Base-by-base conservation (phyloP, 2,329 filamentous ascomycete species). In the Pseudogymnoascus sp. region DNA sequence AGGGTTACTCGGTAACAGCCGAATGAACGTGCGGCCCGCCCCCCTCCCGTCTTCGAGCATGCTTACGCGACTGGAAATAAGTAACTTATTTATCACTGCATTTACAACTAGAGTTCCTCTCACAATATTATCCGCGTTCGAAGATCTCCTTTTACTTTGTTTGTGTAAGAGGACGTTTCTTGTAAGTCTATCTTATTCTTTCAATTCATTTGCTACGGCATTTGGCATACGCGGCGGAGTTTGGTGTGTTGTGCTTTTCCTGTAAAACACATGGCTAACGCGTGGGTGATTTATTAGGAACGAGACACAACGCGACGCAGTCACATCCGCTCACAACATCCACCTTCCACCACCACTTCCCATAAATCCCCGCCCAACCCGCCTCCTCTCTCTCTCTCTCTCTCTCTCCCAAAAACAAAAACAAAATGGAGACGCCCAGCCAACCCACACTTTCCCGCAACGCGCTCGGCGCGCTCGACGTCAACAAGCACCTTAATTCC, bases 381-480 rank as follows among this genome's bases (percentile, higher is more conserved):
- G 4, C 21, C 21, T 23, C 21, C 21, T 23, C 2, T 23, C 4
- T 23, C 21, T 23, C 21, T 23, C 21, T 23, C 21, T 23, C 41
- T 45, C 21, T n/a, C 9, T 23, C 11, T 11, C 41, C 40, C 40
- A 11, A 23, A 23, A 25, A 14, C 7, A 31, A 31, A 41, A 21
- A 14, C 23, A 31, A 8, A 52, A 52, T 52, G 45, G 45, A 52
- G 5, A 16, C 45, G 11, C 23, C 45, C 45, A 52, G 3, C 14
- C 45, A 52, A 52, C 45, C 45, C n/a, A 52, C 45, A 7, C 45
- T 52, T 12, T 31, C 45, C 45, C 49, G 40, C 37, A 18, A 60
- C 41, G 31, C 60, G 35, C 14, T 65, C 67, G 18, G 59, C 63
- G 11, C 14, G 43, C 23, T 66, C 58, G 25, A 61, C 49, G 16